Base-by-base conservation (phyloP, 441 rosid genomes). In the Mallotus japonicus region DNA sequence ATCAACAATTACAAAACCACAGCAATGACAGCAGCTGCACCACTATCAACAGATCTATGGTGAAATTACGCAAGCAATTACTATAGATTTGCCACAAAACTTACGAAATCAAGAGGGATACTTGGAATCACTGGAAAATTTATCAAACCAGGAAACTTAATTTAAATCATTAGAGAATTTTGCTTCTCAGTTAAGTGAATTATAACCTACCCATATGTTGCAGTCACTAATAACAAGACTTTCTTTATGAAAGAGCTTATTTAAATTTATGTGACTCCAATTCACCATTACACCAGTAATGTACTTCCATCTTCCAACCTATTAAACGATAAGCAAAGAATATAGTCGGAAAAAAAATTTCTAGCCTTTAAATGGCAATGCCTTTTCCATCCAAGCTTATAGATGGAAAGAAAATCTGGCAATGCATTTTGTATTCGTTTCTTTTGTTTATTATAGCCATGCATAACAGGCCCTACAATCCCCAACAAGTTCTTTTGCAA, bases 281-380 rank as follows among this genome's bases (percentile, higher is more conserved):
- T 17, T 63, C 46, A 37, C 50, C 8, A 17, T 3, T n/a, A 19
- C 1, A 64, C 3, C 40, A n/a, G 5, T 44, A 46, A 64, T 3
- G 8, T 6, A 11, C 53, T 6, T 17, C 10, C 0, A 46, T 28
- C 32, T 64, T 19, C 17, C 20, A 64, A n/a, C 14, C 3, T 12
- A 28, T 28, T 67, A 51, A 51, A 67, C 14, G 46, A 67, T 50
- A 66, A 66, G 37, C 40, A 42, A 40, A 40, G 13, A 62, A 40
- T 28, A 28, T 28, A 28, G 32, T 28, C 2, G 32, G 32, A 28
- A 28, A 28, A 3, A 28, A 28, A 28, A 28, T 28, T 28, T 28
- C 32, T 28, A 28, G 32, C 32, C 32, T 28, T 28, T 28, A 28
- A 28, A 28, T 28, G 32, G 1, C 32, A 28, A 28, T 28, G 32